phyloP scores from a whole-genome alignment of 2,329 filamentous ascomycete genomes.

The Juglanconis oblonga region DNA sequence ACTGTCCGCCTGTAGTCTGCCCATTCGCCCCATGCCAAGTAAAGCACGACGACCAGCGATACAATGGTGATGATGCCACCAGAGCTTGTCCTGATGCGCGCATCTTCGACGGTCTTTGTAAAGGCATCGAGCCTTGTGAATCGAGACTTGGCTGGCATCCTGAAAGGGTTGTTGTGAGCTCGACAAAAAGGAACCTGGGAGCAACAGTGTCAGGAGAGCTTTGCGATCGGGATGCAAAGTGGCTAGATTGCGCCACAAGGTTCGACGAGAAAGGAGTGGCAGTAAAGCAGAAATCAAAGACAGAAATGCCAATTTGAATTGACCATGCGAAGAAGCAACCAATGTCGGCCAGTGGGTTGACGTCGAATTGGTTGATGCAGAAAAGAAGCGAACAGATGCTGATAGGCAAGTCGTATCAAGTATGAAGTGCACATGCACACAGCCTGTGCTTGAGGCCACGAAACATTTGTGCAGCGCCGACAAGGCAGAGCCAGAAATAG shows the following conservation, averaged over 20 bases:
- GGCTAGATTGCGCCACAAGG: conserved; percentile 1
- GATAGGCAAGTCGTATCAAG: neutral
- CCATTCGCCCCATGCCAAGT: conserved; percentile 94
- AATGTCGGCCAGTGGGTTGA: neutral
- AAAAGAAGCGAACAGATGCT: conserved; percentile 1
- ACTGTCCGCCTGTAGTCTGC: conserved; percentile 81
- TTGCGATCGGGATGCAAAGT: neutral
- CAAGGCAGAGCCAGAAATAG: too few relatives aligned
- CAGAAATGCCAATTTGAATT: neutral
- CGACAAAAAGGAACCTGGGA: neutral
- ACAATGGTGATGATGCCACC: conserved; percentile 92
- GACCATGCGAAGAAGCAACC: conserved; percentile 5
- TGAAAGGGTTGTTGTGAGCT: conserved; percentile 5
- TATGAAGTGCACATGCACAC: neutral
- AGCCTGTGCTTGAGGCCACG: too few relatives aligned
- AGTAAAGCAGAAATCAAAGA: conserved; percentile 1
- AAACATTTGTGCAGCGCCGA: too few relatives aligned
- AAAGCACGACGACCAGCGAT: conserved; percentile 84
- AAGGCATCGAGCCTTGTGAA: conserved; percentile 98
- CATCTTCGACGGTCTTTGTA: conserved; percentile 98
- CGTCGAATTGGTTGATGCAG: neutral
- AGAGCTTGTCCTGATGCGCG: conserved; percentile 89
- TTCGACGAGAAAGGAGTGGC: conserved; percentile 9
- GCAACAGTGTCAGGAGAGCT: neutral
- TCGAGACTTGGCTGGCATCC: conserved; percentile 86